Percentiles rank a stretch among this genome's conserved stretches.
Conservation (phyloP, 352 stramenopile species). For the Thraustochytrium striatum region DNA sequence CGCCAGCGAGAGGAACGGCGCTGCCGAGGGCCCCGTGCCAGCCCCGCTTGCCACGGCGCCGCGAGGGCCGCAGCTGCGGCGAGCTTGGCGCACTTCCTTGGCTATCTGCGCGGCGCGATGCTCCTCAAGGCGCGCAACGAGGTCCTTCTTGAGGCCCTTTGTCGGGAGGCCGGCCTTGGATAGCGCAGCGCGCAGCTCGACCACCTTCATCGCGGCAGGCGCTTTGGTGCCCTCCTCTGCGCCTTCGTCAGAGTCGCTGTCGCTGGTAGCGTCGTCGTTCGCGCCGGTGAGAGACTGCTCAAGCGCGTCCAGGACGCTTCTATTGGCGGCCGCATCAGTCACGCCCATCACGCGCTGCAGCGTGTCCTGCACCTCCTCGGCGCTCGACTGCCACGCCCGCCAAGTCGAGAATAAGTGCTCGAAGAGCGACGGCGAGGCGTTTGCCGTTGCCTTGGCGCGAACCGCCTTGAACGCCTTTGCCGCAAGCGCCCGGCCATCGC, state of each 20-base stretch:
- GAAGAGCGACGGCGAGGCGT: too few relatives aligned
- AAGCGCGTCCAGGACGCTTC: too few relatives aligned
- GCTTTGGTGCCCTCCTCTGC: background rate
- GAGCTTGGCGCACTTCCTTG: background rate
- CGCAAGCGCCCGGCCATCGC: background rate
- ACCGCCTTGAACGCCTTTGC: background rate
- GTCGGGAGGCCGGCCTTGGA: background rate
- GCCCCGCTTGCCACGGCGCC: background rate
- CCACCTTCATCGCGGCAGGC: slow-evolving; percentile 21
- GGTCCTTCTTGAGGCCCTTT: slow-evolving; percentile 36
- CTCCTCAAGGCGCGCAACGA: slow-evolving; percentile 4
- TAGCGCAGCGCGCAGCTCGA: slow-evolving; percentile 10
- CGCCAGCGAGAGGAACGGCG: background rate
- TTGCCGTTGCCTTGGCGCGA: too few relatives aligned
- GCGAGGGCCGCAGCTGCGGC: background rate
- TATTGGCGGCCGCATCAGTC: background rate
- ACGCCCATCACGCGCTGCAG: background rate
- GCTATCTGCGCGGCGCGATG: background rate
- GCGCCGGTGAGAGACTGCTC: too few relatives aligned
- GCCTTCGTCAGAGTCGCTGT: too few relatives aligned
- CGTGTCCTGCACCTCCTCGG: background rate
- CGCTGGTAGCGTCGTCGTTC: too few relatives aligned
- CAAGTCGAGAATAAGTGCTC: background rate
- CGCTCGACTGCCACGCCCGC: background rate
- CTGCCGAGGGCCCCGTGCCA: background rate